Evolutionary conservation across 169 alveolate species (phyloP), one percentile per base, ranked within the genome.

Genomic region (Plasmodium gallinaceum): DNA sequence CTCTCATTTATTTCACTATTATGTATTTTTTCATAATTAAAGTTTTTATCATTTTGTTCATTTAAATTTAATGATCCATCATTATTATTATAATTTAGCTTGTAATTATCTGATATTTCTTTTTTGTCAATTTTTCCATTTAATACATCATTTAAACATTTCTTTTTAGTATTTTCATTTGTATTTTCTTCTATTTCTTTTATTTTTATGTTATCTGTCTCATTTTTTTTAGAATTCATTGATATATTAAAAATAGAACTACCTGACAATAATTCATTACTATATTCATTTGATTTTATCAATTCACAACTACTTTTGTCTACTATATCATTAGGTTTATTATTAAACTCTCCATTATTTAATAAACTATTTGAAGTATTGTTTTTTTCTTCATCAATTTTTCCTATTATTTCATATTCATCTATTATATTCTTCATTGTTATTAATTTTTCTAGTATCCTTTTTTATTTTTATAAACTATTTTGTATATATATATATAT

Each of bases 361-460:
- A 48, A 22, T 20, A 76, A 45, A 48, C 68, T 65, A 52, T 51
- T 64, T 12, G 89, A 76, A 6, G 69, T 46, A 26, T 26, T 65
- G 7, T 71, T 46, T 32, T 64, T 76, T 58, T 42, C 76, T 4
- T 76, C 89, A 64, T 76, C 89, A 18, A 76, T 76, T 48, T 64
- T 76, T 39, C 89, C 89, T n/a, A 76, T 65, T 48, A 76, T 76
- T 76, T 76, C 89, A 43, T 76, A 76, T n/a, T 71, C 64, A 26
- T 62, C 89, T 10, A 76, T 76, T 22, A 76, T 76, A 64, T 76
- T 51, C 22, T 76, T 32, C 89, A 76, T 76, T 24, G 70, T 46
- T 43, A 18, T 68, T 7, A 16, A 14, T 43, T 18, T 68, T 68
- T 42, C 16, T 8, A 2, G 32, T n/a, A n/a, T 39, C 7, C 24